Base-by-base conservation (phyloP, 768 basidiomycete genomes). In the Pholiota molesta region DNA sequence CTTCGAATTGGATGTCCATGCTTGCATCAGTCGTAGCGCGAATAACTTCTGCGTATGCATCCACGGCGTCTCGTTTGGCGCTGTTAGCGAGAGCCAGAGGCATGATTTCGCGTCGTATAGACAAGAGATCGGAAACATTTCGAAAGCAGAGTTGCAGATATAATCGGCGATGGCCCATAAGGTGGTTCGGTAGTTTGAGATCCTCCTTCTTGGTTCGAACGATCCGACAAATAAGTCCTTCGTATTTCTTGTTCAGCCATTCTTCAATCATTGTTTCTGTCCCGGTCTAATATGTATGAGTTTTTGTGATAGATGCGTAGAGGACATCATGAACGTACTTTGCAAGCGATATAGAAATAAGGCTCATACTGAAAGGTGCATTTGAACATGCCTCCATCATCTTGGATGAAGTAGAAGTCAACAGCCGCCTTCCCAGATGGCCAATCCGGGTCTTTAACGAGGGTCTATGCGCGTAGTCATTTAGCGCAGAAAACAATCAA, bases 21-120 rank as follows among this genome's bases (percentile, higher is more conserved):
- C 79, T 81, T 2, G 88, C 85, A 33, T 82, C 83, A 3, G 92
- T 84, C 0, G 95, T 88, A 6, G 88, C 88, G 63, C 86, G 90
- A 63, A 99, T 86, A 21, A 99, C 95, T 69, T 99, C 97, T 2
- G 97, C 97, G 69, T 99, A 99, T 4, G 95, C 95, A 73, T 99
- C 97, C 13, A 99, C 90, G 0, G 97, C 97, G 68, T 92, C 91
- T 26, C 96, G 87, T 77, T 97, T 97, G 4, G 94, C 91, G 60
- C 91, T 85, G 64, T 99, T 99, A 44, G 91, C 88, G 17, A 90
- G 84, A 1, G 95, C 97, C 44, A 99, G 83, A 1, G 97, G 96
- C 49, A 94, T 81, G 40, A 99, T 77, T 33, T 99, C 97, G 54
- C 94, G 86, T 61, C 95, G 84, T 35, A 98, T 94, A 1, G 86